Base-by-base conservation (phyloP, 2,329 filamentous ascomycete genomes). In the Fusarium temperatum region DNA sequence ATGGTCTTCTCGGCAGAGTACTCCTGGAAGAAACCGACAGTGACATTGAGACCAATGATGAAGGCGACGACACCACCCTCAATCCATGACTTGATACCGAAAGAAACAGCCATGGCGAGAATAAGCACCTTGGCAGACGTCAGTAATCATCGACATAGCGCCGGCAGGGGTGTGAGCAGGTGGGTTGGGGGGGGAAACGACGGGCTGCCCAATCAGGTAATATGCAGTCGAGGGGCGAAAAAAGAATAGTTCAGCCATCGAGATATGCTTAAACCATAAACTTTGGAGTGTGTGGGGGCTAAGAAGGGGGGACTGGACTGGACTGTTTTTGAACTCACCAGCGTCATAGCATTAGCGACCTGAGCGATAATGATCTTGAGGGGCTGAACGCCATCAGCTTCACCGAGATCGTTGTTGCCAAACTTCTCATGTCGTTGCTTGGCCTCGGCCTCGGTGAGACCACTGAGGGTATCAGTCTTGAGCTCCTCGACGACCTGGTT, bases 331-430 rank as follows among this genome's bases (percentile, higher is more conserved):
- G 53, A 32, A 75, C 81, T 77, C 74, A 91, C 91, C 80, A 93
- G 79, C 69, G 89, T 92, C 89, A 93, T 90, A 15, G 91, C 91
- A 78, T 93, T 93, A 59, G 90, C 90, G 62, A 93, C 84, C 79
- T 93, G 91, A 32, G 88, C 85, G 51, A 92, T 82, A 15, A 91
- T 80, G 41, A 91, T 90, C 78, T 90, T 90, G 50, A 86, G 63
- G 84, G 87, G 80, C 83, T 83, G 87, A 51, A 92, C 88, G 17
- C 87, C 79, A 57, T 82, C 80, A 41, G 79, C 78, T 39, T 83
- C 78, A 9, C 79, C 87, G 6, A 92, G 83, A 69, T 90, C 86
- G 77, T 92, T 92, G 28, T 83, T 80, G n/a, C 90, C 90, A 82
- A 86, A 88, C 66, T 87, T 81, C 36, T 85, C 82, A 13, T 90